Base-by-base conservation (phyloP, 1,284 basidiomycete species). In the Tylopilus orsonianus region DNA sequence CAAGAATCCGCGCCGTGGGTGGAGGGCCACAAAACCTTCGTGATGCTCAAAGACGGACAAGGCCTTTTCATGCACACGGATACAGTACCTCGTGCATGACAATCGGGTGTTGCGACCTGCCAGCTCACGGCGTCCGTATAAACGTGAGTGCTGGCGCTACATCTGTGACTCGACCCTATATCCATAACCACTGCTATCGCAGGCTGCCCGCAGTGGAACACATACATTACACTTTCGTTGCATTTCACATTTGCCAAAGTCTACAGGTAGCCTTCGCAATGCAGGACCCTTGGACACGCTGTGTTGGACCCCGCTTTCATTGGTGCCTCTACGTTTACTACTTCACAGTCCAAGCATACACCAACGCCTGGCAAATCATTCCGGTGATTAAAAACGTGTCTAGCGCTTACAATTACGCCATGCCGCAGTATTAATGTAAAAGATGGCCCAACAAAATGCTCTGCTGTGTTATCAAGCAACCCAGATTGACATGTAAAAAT, bases 1-100 rank as follows among this genome's bases (percentile, higher is more conserved):
- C 33, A 46, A 22, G 56, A 57, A 16, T 35, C 44, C 18, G 44
- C 54, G 4, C 58, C 56, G 37, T 58, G 56, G 58, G 44, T 48
- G 18, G 32, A 47, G n/a, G 56, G 47, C 5, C 50, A 51, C 20
- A 49, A 47, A 49, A 44, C 44, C 24, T 60, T 57, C 8, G 47
- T 48, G 4, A 4, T 41, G 20, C 46, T 41, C 9, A 30, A 49
- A 7, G 57, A 57, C 7, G 50, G 57, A 8, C 47, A 54, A 29
- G 48, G 33, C 22, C 16, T 43, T 38, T 54, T 51, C 23, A 37
- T 60, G 32, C 36, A 46, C 29, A 26, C 33, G 18, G 42, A 50
- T 33, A 36, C 24, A 9, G 16, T 22, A 33, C 14, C 23, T 5
- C 35, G 22, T 22, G 23, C 39, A 33, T 19, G 33, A 36, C 7